Evolutionary conservation across 208 protist species (phyloP), one percentile per base, ranked within the genome.

Genomic region (Acanthamoeba healyi): DNA sequence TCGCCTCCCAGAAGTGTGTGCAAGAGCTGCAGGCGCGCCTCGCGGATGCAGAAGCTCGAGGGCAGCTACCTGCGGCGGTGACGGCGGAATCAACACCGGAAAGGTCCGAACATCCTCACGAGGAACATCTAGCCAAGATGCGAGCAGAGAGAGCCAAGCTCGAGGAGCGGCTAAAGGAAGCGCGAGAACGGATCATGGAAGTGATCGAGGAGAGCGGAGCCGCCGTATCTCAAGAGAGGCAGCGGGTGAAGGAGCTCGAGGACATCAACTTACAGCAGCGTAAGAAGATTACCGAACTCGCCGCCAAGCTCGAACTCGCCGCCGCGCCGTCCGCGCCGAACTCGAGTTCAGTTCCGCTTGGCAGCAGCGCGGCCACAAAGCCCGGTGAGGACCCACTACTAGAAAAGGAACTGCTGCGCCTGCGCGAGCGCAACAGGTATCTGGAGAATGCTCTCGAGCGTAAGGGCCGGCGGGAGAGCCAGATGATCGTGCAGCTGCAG

Each of bases 401-500:
- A 4, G 44, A 49, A 12, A 49, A 49, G 44, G 44, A 49, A 6
- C 58, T 34, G 19, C 5, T 32, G 58, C 29, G 29, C 9, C 26
- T 32, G 29, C 19, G 29, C 10, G 58, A 67, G 58, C 58, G 58
- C 19, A 67, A 4, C 58, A 4, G 58, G 29, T 4, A 67, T 17
- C 58, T 67, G 58, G 58, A 67, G 29, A 4, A 32, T 17, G 58
- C 58, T 4, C 58, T 67, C 26, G 58, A 67, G 58, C 58, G 58
- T 7, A 67, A 67, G 29, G 58, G 58, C 19, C 58, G 58, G 29
- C 58, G 58, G 26, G 58, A 67, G 29, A 67, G 58, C 58, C 58
- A 67, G 58, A 67, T 67, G 58, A 67, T 67, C 19, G 58, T 67
- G 58, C 58, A 67, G 29, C 58, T 67, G 19, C 58, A 67, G 29